These are phyloP conservation scores for Antitrichia curtipendula DNA, from an alignment of 225 moss, liverwort and hornwort species.

Conservation along the genomic window DNA sequence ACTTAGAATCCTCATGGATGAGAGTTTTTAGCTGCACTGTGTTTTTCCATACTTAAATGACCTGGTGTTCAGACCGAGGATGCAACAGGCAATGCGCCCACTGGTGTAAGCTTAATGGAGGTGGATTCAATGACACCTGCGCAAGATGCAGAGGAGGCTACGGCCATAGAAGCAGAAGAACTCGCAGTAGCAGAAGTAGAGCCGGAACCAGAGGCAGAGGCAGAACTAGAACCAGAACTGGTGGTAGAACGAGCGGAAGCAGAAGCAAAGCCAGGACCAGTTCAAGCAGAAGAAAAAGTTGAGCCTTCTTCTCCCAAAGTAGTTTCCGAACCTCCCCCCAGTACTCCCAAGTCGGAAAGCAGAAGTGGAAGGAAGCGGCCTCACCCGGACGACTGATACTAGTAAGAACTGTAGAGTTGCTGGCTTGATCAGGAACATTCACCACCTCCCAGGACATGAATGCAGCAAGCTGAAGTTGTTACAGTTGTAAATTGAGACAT, in stretches of 20 bases:
- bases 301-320: constrained; percentile 10
- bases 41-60: constrained; percentile 1
- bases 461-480: neutral
- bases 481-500: constrained; percentile 6
- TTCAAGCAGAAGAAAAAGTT: neutral
- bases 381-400: constrained; percentile 21
- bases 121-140: constrained; percentile 26
- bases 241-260: neutral
- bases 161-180: constrained; percentile 21
- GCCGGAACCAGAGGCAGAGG: neutral
- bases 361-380: constrained; percentile 39
- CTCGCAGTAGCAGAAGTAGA: constrained; percentile 18
- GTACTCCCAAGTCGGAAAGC: constrained; percentile 22
- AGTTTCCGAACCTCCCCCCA: constrained; percentile 3
- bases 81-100: constrained; percentile 20
- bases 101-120: constrained; percentile 25
- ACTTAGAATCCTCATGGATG: neutral
- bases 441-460: neutral
- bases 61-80: constrained; percentile 50
- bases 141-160: constrained; percentile 32
- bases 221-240: neutral
- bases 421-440: neutral
- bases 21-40: neutral
- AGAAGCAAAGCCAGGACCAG: neutral
- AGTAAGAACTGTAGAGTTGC: neutral